Evolutionary conservation across 2,329 filamentous ascomycete species (phyloP), one percentile per base, ranked within the genome.

Genomic region (Cladophialophora yegresii): DNA sequence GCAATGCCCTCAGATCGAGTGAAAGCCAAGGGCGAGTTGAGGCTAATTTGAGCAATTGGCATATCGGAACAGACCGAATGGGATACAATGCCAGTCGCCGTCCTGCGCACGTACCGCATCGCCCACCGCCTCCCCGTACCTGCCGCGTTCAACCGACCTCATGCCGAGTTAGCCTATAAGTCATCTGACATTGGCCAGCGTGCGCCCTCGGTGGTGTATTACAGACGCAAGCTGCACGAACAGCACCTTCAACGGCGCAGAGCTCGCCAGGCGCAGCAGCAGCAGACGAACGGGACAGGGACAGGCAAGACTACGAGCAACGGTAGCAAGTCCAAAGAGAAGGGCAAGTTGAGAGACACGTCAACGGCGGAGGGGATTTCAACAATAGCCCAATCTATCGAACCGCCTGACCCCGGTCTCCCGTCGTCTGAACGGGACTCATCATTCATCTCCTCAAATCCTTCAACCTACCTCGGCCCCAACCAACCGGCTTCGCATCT

Each of bases 51-150:
- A 32, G 47, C 45, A 4, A 62, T 28, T 28, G 3, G 26, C 10
- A 22, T n/a, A 43, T 43, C 63, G 61, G 10, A n/a, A 36, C 49
- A 67, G 67, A 69, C 66, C 16, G 64, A 66, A 57, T 69, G 67
- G 67, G 51, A 55, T 56, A 61, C 65, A 23, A 60, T 68, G 26
- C 56, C 69, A 22, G 62, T 55, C 9, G 55, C 61, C 13, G 36
- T 65, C 67, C 79, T 82, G 54, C 78, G 82, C 70, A 76, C 78
- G 66, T 82, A 82, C 72, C 77, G 80, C 62, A 78, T 81, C 63
- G 77, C 77, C 69, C 78, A 81, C 69, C 79, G 77, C 69, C 74
- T 82, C 36, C 70, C 77, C 58, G 77, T 75, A n/a, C 77, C 79
- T 26, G 76, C 76, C 65, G 75, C 78, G 59, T 81, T 76, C 73